These are phyloP conservation scores for Peltaster fructicola DNA, from an alignment of 2,329 filamentous ascomycete genomes.

Conservation along the genomic window DNA sequence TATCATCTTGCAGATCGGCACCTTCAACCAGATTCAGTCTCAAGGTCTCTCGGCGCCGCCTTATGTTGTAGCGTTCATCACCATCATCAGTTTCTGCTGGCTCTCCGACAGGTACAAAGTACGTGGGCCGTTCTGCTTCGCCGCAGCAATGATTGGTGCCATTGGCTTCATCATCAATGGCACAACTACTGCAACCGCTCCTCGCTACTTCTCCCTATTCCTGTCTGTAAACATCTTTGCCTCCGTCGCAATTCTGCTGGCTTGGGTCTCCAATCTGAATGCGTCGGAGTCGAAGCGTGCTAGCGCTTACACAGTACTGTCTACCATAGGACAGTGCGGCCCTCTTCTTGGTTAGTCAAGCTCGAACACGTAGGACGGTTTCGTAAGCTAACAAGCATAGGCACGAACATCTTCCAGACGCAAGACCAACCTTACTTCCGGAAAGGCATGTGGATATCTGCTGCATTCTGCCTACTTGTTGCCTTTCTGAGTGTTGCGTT, in stretches of 20 bases:
- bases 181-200: conserved; percentile 15
- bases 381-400: conserved; percentile 13
- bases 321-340: conserved; percentile 20
- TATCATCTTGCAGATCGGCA: conserved; percentile 39
- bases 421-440: conserved; percentile 29
- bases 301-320: conserved; percentile 21
- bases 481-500: conserved; percentile 35
- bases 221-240: conserved; percentile 24
- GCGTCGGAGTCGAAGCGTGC: conserved; percentile 21
- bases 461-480: conserved; percentile 44
- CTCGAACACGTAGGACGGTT: neutral
- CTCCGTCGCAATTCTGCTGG: conserved; percentile 18
- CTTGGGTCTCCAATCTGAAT: conserved; percentile 23
- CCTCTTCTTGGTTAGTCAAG: conserved; percentile 2
- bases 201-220: conserved; percentile 23
- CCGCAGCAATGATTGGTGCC: conserved; percentile 19
- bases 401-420: conserved; percentile 44
- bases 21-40: conserved; percentile 44
- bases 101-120: conserved; percentile 21
- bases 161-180: conserved; percentile 26
- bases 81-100: conserved; percentile 20
- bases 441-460: conserved; percentile 43
- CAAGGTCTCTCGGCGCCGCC: conserved; percentile 54
- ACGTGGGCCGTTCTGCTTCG: conserved; percentile 23
- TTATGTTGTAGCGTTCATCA: conserved; percentile 24